Base-by-base conservation (phyloP, 495 filamentous ascomycete species). In the Acidiella bohemica region DNA sequence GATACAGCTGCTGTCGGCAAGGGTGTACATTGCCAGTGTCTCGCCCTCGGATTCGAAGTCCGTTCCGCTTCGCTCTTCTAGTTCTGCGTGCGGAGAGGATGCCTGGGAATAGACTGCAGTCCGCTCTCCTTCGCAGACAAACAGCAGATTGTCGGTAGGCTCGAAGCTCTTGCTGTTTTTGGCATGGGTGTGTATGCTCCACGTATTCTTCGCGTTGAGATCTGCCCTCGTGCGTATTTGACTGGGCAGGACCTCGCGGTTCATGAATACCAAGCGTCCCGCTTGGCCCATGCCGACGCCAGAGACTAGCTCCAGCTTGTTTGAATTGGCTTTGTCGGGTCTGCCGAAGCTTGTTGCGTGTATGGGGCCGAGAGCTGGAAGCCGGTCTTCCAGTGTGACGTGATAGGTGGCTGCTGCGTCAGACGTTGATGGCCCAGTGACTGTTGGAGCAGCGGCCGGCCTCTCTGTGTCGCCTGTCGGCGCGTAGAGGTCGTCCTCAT, bases 41-140 rank as follows among this genome's bases (percentile, higher is more conserved):
- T 74, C 67, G 25, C 84, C 85, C 48, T 87, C 87, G 5, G 78
- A 73, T 43, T 96, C 92, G 56, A 95, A 94, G 36, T 96, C 90
- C 0, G 84, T 78, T 17, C 2, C 78, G 61, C 21, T 76, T 72
- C 57, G 80, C 76, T 46, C 86, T 32, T 20, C 19, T 19, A 39
- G 2, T 19, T 10, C 68, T 28, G 64, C 70, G 5, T 65, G 66
- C 39, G 70, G 66, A n/a, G n/a, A n/a, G n/a, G n/a, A n/a, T 19
- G 72, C 2, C 11, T 26, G 16, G 2, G 34, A 5, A 32, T 47
- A 47, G 5, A 37, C 12, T 25, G 22, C 25, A 7, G 48, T 51
- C 11, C 58, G 16, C 66, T 66, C 2, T 63, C 59, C 34, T 55
- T 78, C 78, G 29, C 75, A 80, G 7, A 79, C 73, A 33, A 84